Evolutionary conservation across 2,329 filamentous ascomycete genomes (phyloP).

Genomic region (Aspergillus melleus): DNA sequence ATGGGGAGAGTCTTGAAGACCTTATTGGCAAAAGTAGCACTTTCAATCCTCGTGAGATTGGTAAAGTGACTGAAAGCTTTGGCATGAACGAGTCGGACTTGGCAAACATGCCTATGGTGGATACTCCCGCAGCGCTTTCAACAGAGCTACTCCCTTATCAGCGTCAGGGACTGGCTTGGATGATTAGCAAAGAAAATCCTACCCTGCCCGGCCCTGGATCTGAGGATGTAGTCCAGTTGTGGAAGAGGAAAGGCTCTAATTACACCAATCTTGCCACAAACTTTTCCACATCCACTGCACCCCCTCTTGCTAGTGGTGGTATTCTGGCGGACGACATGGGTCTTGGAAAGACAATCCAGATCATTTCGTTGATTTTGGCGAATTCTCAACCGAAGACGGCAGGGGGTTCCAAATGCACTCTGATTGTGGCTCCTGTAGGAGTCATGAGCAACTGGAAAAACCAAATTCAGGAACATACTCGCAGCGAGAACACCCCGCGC

Average conservation of each 20-base stretch:
- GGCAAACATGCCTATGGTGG: constrained; percentile 68
- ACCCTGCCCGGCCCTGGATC: constrained; percentile 60
- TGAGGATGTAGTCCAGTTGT: constrained; percentile 70
- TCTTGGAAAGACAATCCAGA: constrained; percentile 82
- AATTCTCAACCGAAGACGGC: constrained; percentile 46
- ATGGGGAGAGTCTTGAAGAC: constrained; percentile 56
- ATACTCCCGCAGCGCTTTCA: constrained; percentile 64
- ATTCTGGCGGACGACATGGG: constrained; percentile 94
- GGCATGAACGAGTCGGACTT: constrained; percentile 70
- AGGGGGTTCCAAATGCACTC: constrained; percentile 60
- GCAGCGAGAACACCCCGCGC: constrained; percentile 60
- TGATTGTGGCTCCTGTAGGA: constrained; percentile 78
- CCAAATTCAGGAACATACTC: constrained; percentile 73
- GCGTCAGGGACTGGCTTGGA: constrained; percentile 75
- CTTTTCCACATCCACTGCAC: constrained; percentile 59
- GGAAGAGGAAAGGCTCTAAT: constrained; percentile 58
- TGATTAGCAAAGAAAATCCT: constrained; percentile 73
- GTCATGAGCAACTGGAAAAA: constrained; percentile 91
- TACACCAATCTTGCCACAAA: constrained; percentile 72
- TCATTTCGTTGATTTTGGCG: constrained; percentile 74
- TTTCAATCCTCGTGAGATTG: constrained; percentile 66
- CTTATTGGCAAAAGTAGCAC: constrained; percentile 66
- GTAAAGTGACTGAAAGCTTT: constrained; percentile 67
- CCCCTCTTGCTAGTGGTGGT: constrained; percentile 72
- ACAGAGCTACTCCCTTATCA: constrained; percentile 79